Evolutionary conservation across 768 basidiomycete species (phyloP), one percentile per base, ranked within the genome.

Genomic region (Naganishia antarctica): DNA sequence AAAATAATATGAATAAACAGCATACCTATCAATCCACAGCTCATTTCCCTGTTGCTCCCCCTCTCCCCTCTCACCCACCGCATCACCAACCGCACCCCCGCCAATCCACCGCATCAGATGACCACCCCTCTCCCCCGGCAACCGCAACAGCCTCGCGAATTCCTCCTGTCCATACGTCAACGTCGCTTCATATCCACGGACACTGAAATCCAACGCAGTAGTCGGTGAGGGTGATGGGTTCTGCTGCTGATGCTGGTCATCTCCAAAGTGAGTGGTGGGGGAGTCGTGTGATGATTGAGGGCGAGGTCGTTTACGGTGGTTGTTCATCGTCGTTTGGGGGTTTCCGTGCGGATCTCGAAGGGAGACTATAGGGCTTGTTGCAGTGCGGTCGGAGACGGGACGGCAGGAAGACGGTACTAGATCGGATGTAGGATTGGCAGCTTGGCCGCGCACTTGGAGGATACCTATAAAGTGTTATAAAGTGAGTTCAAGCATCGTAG

Each of bases 1-100:
- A 13, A 51, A 50, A 29, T 21, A 45, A 37, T 40, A 48, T n/a
- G 65, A 77, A 57, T 69, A 64, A 34, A 60, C 61, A 34, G 65
- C 74, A 67, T 85, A 91, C 90, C 90, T 86, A 80, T 93, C 90
- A 61, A 89, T 83, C 88, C 87, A 91, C 3, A 88, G 68, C 32
- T 41, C 73, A 71, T n/a, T 26, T 34, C 78, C 74, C 32, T 69
- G 61, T 61, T 69, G 66, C 15, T 64, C 34, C 25, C 63, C 60
- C 60, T 60, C 46, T 32, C 70, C 63, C 43, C 47, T n/a, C 26
- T 48, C 61, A 31, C 16, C 63, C 53, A 23, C 51, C 41, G 25
- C 13, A 60, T 34, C 37, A 32, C 23, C 57, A 12, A 21, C 40
- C 43, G 25, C 57, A 16, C 12, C 26, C 21, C 43, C 37, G 9